Conservation (phyloP, 345 rosid species). For the Salix koriyanagi region DNA sequence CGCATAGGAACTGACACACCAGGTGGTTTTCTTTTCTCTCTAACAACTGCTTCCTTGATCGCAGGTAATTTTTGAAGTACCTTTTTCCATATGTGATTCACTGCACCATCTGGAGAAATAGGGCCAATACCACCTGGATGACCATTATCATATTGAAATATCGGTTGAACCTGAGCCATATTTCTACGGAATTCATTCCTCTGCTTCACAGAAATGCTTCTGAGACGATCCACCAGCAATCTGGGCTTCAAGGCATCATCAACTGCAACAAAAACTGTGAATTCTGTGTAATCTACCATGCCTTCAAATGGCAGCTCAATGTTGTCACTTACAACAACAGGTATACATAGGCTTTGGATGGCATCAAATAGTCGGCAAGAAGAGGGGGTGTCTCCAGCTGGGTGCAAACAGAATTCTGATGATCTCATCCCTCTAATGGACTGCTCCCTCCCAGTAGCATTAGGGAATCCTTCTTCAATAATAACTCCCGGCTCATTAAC, state of each 20-base stretch:
- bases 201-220: slow-evolving; percentile 44
- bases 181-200: slow-evolving; percentile 49
- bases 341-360: slow-evolving; percentile 89
- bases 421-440: slow-evolving; percentile 87
- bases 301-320: slow-evolving; percentile 95
- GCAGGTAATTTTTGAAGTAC: slow-evolving; percentile 66
- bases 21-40: slow-evolving; percentile 66
- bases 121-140: slow-evolving; percentile 66
- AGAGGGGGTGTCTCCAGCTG: slow-evolving; percentile 96
- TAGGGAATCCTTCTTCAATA: slow-evolving; percentile 98
- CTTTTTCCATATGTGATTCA: slow-evolving; percentile 84
- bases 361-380: slow-evolving; percentile 97
- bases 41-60: slow-evolving; percentile 65
- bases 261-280: slow-evolving; percentile 69
- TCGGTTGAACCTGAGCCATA: slow-evolving; percentile 55
- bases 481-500: slow-evolving; percentile 46
- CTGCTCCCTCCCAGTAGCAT: slow-evolving; percentile 85
- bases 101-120: slow-evolving; percentile 66
- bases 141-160: slow-evolving; percentile 66
- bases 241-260: slow-evolving; percentile 68
- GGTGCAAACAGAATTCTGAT: slow-evolving; percentile 92
- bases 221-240: slow-evolving; percentile 62
- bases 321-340: slow-evolving; percentile 78
- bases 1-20: slow-evolving; percentile 66
- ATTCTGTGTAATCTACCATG: slow-evolving; percentile 62